Evolutionary conservation across 768 basidiomycete genomes (phyloP), one percentile per base, ranked within the genome.

Genomic region (Collybia sp.): DNA sequence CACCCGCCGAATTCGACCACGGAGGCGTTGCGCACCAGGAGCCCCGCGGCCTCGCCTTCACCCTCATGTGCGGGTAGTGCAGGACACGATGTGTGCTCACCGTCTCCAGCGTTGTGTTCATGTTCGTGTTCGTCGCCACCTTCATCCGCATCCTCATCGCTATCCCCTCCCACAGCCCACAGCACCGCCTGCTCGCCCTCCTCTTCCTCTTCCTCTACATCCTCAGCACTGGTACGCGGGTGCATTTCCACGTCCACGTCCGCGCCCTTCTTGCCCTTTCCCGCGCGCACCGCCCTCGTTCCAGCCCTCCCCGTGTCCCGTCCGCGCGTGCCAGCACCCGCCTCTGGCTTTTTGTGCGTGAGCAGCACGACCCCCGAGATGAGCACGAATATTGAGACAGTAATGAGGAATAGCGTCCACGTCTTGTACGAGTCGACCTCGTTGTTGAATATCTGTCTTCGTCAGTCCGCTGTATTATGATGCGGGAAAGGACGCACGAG

Each of bases 311-410:
- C 54, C 44, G 59, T 53, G 30, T 25, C 25, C 25, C 25, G 25
- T 25, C 25, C 25, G 25, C 25, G 25, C 8, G 25, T 25, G 8
- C 25, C 35, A 10, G 35, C 35, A 6, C 60, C 55, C 42, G 73
- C 67, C 61, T 89, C 87, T 0, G 91, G 85, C 57, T 94, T 93
- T 71, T 97, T 94, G 68, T 89, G 83, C 3, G 93, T 94, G 18
- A 97, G 73, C 1, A 97, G 79, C n/a, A 94, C 86, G 43, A 98
- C 95, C 9, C 95, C 94, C 0, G 77, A 81, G 38, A 97, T 85
- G 45, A 98, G 83, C 36, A 96, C 75, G 37, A 82, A 65, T 54
- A 97, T 94, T 1, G 93, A 93, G 34, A 83, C 65, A 57, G 90
- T 93, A 49, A 95, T 89, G 39, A 92, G 75, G 69, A 92, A 85